phyloP scores from a whole-genome alignment of 2,329 filamentous ascomycete genomes.

The Trichoderma koningiopsis region DNA sequence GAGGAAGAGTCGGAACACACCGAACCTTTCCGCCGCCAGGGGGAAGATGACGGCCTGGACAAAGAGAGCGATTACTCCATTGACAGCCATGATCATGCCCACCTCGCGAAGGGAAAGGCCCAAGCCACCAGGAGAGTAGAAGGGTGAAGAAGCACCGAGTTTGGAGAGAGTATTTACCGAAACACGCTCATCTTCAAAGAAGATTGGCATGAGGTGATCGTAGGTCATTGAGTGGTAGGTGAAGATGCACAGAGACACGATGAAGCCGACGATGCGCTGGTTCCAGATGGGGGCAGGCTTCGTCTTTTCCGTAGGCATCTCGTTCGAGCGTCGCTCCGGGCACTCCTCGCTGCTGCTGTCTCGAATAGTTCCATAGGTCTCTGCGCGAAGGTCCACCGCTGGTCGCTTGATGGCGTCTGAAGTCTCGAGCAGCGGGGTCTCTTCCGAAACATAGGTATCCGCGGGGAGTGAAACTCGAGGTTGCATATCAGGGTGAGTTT shows the following conservation, averaged over 20 bases:
- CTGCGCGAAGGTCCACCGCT: slow-evolving; percentile 71
- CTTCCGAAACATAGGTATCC: slow-evolving; percentile 58
- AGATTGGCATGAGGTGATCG: slow-evolving; percentile 89
- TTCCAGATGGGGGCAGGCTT: slow-evolving; percentile 50
- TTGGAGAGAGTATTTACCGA: slow-evolving; percentile 42
- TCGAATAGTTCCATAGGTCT: slow-evolving; percentile 75
- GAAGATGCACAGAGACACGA: slow-evolving; percentile 84
- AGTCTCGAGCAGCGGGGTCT: slow-evolving; percentile 75
- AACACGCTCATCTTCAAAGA: slow-evolving; percentile 75
- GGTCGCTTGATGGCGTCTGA: slow-evolving; percentile 74
- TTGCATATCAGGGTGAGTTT: slow-evolving; percentile 86
- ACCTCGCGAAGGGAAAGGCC: slow-evolving; percentile 65
- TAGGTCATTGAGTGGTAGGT: slow-evolving; percentile 96
- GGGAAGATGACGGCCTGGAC: slow-evolving; percentile 65
- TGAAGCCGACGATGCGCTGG: slow-evolving; percentile 70
- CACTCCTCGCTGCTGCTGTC: slow-evolving; percentile 43
- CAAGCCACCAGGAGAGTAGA: slow-evolving; percentile 63
- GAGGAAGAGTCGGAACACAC: slow-evolving; percentile 62
- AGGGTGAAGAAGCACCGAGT: slow-evolving; percentile 42
- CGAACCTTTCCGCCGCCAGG: slow-evolving; percentile 57
- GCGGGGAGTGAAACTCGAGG: slow-evolving; percentile 51
- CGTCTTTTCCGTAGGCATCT: slow-evolving; percentile 39
- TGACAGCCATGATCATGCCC: slow-evolving; percentile 61
- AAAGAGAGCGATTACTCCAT: slow-evolving; percentile 61
- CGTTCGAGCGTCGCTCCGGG: slow-evolving; percentile 44